phyloP scores from a whole-genome alignment of 495 filamentous ascomycete genomes.

The Talaromyces ruber region DNA sequence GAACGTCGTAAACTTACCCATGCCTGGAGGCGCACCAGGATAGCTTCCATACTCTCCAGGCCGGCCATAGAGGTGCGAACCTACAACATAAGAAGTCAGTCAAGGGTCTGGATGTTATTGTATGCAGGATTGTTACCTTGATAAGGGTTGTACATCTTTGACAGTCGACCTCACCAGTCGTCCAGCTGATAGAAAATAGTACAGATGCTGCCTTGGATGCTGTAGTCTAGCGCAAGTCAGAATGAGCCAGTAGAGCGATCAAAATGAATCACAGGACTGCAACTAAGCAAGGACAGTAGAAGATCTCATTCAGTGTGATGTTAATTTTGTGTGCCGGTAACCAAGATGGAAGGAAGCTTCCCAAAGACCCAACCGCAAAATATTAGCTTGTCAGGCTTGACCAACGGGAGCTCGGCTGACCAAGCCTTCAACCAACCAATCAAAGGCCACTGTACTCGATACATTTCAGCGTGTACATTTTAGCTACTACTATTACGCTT shows the following conservation, averaged over 20 bases:
- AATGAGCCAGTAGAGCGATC: not conserved
- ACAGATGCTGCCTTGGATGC: not conserved
- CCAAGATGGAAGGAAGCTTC: not conserved
- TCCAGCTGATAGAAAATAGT: not conserved
- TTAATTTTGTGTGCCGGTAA: not conserved
- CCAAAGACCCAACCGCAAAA: not conserved
- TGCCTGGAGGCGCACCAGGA: constrained; percentile 73
- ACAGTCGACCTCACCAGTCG: not conserved
- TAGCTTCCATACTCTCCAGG: constrained; percentile 66
- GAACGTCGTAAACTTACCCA: constrained; percentile 52
- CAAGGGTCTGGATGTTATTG: not conserved
- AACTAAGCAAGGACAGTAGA: not conserved
- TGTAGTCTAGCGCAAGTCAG: not conserved
- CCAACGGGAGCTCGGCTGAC: not conserved
- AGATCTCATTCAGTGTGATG: not conserved
- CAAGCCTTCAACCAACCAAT: not conserved
- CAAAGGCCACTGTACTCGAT: not conserved
- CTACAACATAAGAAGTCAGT: constrained; percentile 14
- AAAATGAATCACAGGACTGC: not conserved
- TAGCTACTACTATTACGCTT: not conserved
- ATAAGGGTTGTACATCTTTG: constrained; percentile 6
- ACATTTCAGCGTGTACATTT: not conserved
- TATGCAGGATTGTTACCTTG: not conserved
- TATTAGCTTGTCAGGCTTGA: not conserved
- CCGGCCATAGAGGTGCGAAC: constrained; percentile 54